Conservation (phyloP, 2,329 filamentous ascomycete species). For the Parasarocladium wereldwijsianum region DNA sequence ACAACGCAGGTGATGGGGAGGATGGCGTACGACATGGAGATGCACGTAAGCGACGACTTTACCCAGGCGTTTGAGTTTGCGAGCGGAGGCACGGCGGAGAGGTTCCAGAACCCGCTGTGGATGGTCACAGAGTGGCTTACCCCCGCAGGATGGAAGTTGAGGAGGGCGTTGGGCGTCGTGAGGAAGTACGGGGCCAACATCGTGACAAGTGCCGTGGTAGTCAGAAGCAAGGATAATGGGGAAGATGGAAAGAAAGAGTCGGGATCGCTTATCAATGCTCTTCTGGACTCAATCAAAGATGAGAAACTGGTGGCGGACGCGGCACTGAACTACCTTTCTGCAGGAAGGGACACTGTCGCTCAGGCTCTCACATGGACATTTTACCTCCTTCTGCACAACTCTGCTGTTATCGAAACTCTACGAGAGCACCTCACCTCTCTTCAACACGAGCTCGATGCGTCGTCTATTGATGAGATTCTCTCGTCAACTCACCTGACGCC, state of each 20-base stretch:
- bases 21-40: conserved; percentile 57
- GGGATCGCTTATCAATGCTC: conserved; percentile 43
- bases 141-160: conserved; percentile 24
- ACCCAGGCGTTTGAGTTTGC: conserved; percentile 46
- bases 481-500: conserved; percentile 22
- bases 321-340: conserved; percentile 51
- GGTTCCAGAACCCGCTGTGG: conserved; percentile 54
- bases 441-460: conserved; percentile 21
- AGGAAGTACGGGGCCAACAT: conserved; percentile 42
- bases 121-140: conserved; percentile 40
- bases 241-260: conserved; percentile 14
- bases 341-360: conserved; percentile 49
- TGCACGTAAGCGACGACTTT: conserved; percentile 46
- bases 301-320: conserved; percentile 45
- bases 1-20: conserved; percentile 53
- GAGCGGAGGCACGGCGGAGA: conserved; percentile 41
- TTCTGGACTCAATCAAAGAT: conserved; percentile 41
- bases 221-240: conserved; percentile 13
- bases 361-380: conserved; percentile 51
- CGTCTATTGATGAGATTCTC: conserved; percentile 6
- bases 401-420: conserved; percentile 22
- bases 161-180: conserved; percentile 32
- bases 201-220: conserved; percentile 36
- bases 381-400: conserved; percentile 42
- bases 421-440: too few relatives aligned